These are phyloP conservation scores for Thinopyrum obtusiflorum DNA, from an alignment of 202 grass and related monocot species.

Conservation along the genomic window DNA sequence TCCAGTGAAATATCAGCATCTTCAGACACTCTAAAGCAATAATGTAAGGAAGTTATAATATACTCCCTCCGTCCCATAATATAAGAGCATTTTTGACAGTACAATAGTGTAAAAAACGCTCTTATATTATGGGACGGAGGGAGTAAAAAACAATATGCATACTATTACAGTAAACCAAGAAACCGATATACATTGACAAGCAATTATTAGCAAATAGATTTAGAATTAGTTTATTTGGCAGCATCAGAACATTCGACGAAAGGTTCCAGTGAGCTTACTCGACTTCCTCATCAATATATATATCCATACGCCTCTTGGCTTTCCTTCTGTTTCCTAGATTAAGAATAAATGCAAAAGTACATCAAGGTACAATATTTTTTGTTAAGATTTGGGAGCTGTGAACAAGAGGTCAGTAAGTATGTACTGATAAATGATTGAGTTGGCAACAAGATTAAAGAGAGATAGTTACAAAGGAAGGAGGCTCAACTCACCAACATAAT, in stretches of 20 bases:
- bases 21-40: constrained; percentile 65
- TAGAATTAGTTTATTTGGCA: background rate
- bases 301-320: constrained; percentile 28
- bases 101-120: no score
- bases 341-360: constrained; percentile 5
- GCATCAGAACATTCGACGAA: background rate
- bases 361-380: constrained; percentile 22
- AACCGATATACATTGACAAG: background rate
- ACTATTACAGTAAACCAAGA: no score
- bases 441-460: background rate
- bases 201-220: background rate
- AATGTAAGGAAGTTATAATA: constrained; percentile 14
- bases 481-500: constrained; percentile 47
- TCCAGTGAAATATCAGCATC: constrained; percentile 77
- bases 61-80: no score
- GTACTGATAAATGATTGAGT: background rate
- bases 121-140: no score
- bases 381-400: background rate
- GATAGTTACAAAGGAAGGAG: background rate
- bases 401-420: constrained; percentile 5
- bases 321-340: constrained; percentile 60
- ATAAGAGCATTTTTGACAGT: no score
- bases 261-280: constrained; percentile 57
- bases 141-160: background rate
- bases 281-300: constrained; percentile 81